Percentiles rank a stretch among this genome's conserved stretches.
phyloP scores from a whole-genome alignment of 2,329 filamentous ascomycete genomes.

The Xylaria sp. region DNA sequence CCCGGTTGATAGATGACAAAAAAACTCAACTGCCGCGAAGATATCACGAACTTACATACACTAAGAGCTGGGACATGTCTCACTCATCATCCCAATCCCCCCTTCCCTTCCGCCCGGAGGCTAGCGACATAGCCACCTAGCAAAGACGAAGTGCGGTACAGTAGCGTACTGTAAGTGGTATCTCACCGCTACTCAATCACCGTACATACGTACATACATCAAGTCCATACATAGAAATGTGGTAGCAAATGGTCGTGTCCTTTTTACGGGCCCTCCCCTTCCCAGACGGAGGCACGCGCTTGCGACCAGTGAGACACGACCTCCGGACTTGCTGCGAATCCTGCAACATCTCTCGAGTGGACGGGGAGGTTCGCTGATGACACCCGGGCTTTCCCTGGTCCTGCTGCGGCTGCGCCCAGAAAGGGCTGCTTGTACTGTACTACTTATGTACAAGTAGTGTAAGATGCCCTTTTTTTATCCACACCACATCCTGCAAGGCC shows the following conservation, averaged over 20 bases:
- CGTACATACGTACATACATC: neutral
- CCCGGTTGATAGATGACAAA: neutral
- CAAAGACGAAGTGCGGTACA: neutral
- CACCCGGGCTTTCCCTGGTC: constrained; percentile 19
- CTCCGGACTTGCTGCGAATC: neutral
- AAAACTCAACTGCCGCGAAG: constrained; percentile 4
- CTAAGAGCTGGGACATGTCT: constrained; percentile 3
- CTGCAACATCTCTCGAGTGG: constrained; percentile 24
- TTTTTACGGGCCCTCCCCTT: constrained; percentile 2
- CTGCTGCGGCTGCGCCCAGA: too few species aligned
- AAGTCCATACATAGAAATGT: neutral
- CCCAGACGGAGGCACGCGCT: neutral
- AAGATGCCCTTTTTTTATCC: neutral
- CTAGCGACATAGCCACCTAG: neutral
- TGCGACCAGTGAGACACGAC: constrained; percentile 4
- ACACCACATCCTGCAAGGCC: constrained; percentile 9
- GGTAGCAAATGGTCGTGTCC: neutral
- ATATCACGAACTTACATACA: neutral
- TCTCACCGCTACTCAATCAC: constrained; percentile 34
- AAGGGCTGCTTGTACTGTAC: too few species aligned
- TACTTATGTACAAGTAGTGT: too few species aligned
- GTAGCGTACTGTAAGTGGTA: neutral
- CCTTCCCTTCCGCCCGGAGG: constrained; percentile 1
- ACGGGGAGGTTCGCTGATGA: constrained; percentile 25
- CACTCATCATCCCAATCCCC: neutral